Percentiles rank a stretch among this genome's conserved stretches.
Conservation (phyloP, 192 early-diverging fungal genomes). For the Umbelopsis sp. region DNA sequence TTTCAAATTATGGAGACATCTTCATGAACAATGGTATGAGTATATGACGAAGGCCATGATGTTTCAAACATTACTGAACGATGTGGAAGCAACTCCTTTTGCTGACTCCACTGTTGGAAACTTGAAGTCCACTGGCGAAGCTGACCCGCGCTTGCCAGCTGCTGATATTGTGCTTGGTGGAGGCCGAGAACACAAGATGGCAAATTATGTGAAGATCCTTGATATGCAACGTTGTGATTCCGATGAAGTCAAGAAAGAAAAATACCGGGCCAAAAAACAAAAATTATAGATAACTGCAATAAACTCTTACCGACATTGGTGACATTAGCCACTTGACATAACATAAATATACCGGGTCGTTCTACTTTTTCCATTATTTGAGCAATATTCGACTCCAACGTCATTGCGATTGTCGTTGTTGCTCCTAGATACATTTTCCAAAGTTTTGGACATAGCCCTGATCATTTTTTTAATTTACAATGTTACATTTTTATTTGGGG, state of each 20-base stretch:
- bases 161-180: constrained; percentile 34
- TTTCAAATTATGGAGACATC: constrained; percentile 45
- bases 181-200: constrained; percentile 27
- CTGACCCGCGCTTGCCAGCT: not conserved
- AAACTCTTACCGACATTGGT: not conserved
- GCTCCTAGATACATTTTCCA: no score
- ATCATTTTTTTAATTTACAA: not conserved
- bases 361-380: no score
- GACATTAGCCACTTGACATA: no score
- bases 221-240: constrained; percentile 38
- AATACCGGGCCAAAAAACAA: constrained; percentile 35
- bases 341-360: no score
- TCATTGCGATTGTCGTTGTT: no score
- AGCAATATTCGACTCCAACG: no score
- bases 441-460: no score
- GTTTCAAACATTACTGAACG: constrained; percentile 41
- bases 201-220: constrained; percentile 26
- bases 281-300: not conserved
- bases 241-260: constrained; percentile 40
- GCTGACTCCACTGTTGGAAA: not conserved
- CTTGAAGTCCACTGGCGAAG: not conserved
- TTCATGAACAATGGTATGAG: constrained; percentile 52
- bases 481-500: not conserved
- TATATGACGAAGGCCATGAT: constrained; percentile 53
- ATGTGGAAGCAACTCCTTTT: constrained; percentile 19